A percentile compares a stretch with the other conserved stretches of the same genome.
These are phyloP conservation scores for Endotrypanum monterogeii DNA, from an alignment of 208 protist species.

Conservation along the genomic window DNA sequence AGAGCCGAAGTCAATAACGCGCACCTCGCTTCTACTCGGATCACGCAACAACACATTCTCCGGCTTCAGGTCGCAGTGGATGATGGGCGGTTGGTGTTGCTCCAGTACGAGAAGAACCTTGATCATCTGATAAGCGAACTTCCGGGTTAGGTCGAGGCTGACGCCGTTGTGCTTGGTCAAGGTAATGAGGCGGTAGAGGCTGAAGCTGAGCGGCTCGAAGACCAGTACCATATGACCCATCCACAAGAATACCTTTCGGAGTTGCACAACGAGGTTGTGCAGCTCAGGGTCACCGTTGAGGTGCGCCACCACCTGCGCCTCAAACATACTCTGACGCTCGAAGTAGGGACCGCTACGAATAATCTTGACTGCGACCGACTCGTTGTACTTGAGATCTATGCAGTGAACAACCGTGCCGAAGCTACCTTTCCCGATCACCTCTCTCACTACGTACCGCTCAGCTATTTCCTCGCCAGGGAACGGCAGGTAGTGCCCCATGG, in stretches of 20 bases:
- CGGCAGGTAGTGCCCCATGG: conserved; percentile 79
- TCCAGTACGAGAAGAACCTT: conserved; percentile 92
- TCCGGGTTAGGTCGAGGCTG: conserved; percentile 84
- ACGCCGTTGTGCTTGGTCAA: conserved; percentile 89
- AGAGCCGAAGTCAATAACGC: conserved; percentile 98
- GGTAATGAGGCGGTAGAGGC: conserved; percentile 96
- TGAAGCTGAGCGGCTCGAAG: conserved; percentile 97
- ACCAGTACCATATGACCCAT: conserved; percentile 96
- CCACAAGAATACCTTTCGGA: conserved; percentile 82
- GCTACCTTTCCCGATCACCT: conserved; percentile 84
- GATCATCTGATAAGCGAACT: conserved; percentile 96
- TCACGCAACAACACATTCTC: conserved; percentile 94
- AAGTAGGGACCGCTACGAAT: conserved; percentile 86
- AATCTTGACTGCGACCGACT: conserved; percentile 86
- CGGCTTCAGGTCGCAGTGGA: conserved; percentile 98
- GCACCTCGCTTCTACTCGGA: conserved; percentile 91
- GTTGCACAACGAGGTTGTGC: conserved; percentile 72
- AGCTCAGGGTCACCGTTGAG: conserved; percentile 61
- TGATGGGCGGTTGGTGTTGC: conserved; percentile 89
- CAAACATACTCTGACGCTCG: conserved; percentile 69
- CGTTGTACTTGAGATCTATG: conserved; percentile 72
- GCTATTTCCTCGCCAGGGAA: conserved; percentile 74
- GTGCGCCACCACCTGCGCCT: conserved; percentile 80
- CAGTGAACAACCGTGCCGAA: conserved; percentile 89
- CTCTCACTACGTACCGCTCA: conserved; percentile 79